phyloP scores from a whole-genome alignment of 2,329 filamentous ascomycete species.

The Mollisiaceae sp. region DNA sequence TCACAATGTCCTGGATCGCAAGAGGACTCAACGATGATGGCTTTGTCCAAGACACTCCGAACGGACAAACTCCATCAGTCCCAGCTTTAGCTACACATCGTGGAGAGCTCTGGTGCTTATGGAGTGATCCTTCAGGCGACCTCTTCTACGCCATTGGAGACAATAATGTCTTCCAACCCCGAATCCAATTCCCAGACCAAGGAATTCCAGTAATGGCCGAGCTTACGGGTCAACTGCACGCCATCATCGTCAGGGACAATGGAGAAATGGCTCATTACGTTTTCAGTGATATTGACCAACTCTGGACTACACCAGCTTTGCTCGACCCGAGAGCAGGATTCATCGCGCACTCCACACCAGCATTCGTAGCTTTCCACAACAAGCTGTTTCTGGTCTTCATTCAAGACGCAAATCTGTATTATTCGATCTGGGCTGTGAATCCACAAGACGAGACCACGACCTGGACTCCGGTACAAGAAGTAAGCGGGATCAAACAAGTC shows the following conservation, averaged over 20 bases:
- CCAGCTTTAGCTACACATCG: conserved; percentile 45
- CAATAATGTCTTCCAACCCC: conserved; percentile 39
- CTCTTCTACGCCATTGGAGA: conserved; percentile 44
- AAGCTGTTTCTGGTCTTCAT: conserved; percentile 44
- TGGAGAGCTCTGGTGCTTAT: conserved; percentile 46
- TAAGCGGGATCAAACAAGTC: conserved; percentile 38
- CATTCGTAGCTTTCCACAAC: conserved; percentile 45
- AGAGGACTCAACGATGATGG: conserved; percentile 40
- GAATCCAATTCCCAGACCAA: conserved; percentile 39
- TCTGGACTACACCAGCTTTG: conserved; percentile 37
- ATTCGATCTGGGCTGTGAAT: conserved; percentile 37
- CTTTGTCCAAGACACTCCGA: conserved; percentile 35
- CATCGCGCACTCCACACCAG: conserved; percentile 38
- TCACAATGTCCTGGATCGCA: conserved; percentile 41
- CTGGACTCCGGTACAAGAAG: conserved; percentile 34
- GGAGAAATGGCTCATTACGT: conserved; percentile 43
- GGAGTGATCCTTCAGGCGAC: conserved; percentile 40
- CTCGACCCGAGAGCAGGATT: conserved; percentile 36
- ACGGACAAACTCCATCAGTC: conserved; percentile 42
- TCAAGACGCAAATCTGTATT: conserved; percentile 39
- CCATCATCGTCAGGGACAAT: conserved; percentile 39
- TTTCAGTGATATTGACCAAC: conserved; percentile 41
- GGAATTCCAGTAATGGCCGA: conserved; percentile 44
- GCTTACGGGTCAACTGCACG: conserved; percentile 44
- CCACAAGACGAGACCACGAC: conserved; percentile 27